These are phyloP conservation scores for Pelargonium citronellum DNA, from an alignment of 441 rosid genomes.

Conservation along the genomic window DNA sequence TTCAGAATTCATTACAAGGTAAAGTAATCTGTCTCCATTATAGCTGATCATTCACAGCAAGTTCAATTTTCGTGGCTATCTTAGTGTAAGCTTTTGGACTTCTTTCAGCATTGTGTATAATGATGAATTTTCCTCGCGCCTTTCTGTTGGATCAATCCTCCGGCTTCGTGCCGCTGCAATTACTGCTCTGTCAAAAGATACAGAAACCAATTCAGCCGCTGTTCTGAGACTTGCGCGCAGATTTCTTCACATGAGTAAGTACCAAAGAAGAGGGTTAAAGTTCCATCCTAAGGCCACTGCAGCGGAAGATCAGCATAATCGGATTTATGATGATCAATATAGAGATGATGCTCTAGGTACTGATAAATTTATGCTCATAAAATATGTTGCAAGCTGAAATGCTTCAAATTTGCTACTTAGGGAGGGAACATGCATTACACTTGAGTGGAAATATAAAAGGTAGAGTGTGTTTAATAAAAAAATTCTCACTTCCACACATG, in stretches of 20 bases:
- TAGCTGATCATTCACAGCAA: constrained; percentile 18
- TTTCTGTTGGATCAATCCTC: constrained; percentile 77
- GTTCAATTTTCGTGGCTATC: constrained; percentile 12
- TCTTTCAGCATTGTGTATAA: constrained; percentile 67
- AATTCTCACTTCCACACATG: constrained; percentile 10
- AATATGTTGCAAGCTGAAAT: constrained; percentile 8
- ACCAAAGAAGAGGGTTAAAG: constrained; percentile 19
- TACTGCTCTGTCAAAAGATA: constrained; percentile 59
- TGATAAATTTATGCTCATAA: background rate
- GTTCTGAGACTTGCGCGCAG: constrained; percentile 62
- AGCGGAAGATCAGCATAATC: constrained; percentile 16
- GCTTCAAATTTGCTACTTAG: background rate
- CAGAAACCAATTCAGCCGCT: constrained; percentile 51
- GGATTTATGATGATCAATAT: constrained; percentile 20
- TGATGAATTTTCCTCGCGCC: constrained; percentile 88
- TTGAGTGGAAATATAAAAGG: too few relatives aligned
- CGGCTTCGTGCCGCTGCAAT: constrained; percentile 82
- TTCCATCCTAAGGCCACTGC: constrained; percentile 12
- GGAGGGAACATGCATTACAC: too few relatives aligned
- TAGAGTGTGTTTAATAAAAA: background rate
- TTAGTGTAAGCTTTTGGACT: constrained; percentile 26
- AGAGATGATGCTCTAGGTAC: constrained; percentile 4
- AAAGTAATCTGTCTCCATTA: constrained; percentile 19
- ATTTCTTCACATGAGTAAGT: constrained; percentile 44
- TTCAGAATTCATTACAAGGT: constrained; percentile 80